phyloP scores from a whole-genome alignment of 148 eudicot species.

The Euryodendron excelsum region DNA sequence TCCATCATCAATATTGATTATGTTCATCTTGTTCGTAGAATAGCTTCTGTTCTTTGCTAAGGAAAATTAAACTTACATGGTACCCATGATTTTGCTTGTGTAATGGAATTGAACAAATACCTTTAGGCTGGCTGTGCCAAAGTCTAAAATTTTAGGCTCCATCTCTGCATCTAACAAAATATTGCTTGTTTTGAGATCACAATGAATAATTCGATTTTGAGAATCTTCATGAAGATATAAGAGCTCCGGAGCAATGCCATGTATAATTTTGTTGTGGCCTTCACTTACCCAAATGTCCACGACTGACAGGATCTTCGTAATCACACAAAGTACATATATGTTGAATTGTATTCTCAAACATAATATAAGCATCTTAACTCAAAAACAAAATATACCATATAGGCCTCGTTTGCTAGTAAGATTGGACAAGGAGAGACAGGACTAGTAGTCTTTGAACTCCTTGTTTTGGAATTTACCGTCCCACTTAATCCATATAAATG shows the following conservation, averaged over 20 bases:
- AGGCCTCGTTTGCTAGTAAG: no score
- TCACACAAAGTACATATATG: no score
- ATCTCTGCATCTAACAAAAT: not conserved
- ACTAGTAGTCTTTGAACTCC: no score
- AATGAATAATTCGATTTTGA: not conserved
- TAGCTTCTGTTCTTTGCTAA: not conserved
- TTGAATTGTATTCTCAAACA: no score
- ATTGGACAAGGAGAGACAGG: no score
- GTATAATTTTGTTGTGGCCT: not conserved
- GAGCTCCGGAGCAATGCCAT: not conserved
- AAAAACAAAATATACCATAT: no score
- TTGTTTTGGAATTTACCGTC: no score
- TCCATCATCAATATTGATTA: no score
- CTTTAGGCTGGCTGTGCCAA: constrained; percentile 10
- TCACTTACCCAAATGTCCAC: no score
- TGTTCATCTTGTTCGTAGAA: not conserved
- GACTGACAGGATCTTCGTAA: no score
- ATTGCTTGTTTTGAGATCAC: not conserved
- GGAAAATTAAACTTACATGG: constrained; percentile 5
- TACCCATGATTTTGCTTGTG: constrained; percentile 12
- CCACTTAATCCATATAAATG: no score
- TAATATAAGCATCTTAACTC: no score
- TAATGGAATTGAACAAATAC: constrained; percentile 15
- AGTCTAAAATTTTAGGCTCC: not conserved
- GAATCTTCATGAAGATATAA: not conserved